Percentiles rank a stretch among this genome's conserved stretches.
These are phyloP conservation scores for Epithemia pelagica DNA, from an alignment of 108 stramenopile genomes.

Conservation along the genomic window DNA sequence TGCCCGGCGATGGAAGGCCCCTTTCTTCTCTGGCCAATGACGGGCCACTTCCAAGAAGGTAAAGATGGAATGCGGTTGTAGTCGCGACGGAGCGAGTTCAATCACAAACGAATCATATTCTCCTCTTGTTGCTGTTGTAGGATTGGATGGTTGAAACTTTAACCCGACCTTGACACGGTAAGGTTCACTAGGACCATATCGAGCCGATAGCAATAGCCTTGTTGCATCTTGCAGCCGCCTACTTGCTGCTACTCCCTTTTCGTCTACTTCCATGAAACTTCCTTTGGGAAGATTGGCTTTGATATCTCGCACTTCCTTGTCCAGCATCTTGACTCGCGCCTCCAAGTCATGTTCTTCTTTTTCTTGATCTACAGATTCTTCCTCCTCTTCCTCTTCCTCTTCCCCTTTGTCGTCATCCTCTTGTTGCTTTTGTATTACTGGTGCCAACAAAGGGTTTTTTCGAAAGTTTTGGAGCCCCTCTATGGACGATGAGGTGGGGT, in stretches of 20 bases:
- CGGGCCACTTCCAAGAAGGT: conserved; percentile 79
- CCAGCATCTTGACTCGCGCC: conserved; percentile 18
- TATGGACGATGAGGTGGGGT: not conserved
- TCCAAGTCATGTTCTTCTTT: not conserved
- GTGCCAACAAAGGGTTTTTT: not conserved
- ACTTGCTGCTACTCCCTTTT: conserved; percentile 34
- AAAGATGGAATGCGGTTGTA: conserved; percentile 65
- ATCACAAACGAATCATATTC: conserved; percentile 40
- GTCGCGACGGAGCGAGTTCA: conserved; percentile 56
- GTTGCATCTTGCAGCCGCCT: conserved; percentile 55
- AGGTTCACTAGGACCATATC: conserved; percentile 38
- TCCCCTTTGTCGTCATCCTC: not conserved
- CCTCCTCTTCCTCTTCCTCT: not conserved
- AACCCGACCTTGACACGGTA: conserved; percentile 63
- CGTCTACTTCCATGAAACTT: conserved; percentile 69
- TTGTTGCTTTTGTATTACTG: too few relatives aligned
- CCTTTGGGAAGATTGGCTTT: conserved; percentile 34
- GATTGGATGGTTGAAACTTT: conserved; percentile 66
- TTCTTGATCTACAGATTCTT: not conserved
- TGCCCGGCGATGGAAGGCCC: conserved; percentile 79
- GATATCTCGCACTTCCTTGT: conserved; percentile 53
- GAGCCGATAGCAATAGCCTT: conserved; percentile 34
- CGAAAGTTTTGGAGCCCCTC: not conserved
- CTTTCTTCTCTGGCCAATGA: conserved; percentile 40
- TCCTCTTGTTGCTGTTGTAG: conserved; percentile 40